phyloP scores from a whole-genome alignment of 768 basidiomycete species.

The Agaricus sinodeliciosus region DNA sequence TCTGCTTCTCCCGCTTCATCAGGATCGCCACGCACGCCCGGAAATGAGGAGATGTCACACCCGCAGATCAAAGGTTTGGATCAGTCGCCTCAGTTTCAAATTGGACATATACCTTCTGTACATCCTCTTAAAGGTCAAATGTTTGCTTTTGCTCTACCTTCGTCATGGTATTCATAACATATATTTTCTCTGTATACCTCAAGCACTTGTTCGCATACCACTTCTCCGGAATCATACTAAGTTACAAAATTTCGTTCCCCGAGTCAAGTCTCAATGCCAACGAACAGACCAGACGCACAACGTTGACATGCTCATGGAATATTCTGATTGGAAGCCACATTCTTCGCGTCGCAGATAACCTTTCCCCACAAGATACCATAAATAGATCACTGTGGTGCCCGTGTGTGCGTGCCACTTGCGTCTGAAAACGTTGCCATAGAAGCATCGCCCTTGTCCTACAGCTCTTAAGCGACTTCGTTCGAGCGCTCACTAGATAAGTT shows the following conservation, averaged over 20 bases:
- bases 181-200: constrained; percentile 1
- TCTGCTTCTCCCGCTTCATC: constrained; percentile 57
- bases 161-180: constrained; percentile 46
- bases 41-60: constrained; percentile 41
- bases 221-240: neutral
- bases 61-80: constrained; percentile 43
- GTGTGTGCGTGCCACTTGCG: too few relatives aligned
- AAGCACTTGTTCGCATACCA: neutral
- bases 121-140: constrained; percentile 53
- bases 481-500: too few relatives aligned
- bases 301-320: constrained; percentile 1
- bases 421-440: neutral
- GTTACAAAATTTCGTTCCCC: neutral
- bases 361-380: neutral
- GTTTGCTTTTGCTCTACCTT: constrained; percentile 57
- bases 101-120: constrained; percentile 23
- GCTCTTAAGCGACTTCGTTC: too few relatives aligned
- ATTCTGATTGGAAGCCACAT: constrained; percentile 11
- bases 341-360: constrained; percentile 3
- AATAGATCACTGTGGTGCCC: too few relatives aligned
- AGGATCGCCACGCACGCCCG: constrained; percentile 54
- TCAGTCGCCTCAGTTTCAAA: constrained; percentile 31
- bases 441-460: neutral
- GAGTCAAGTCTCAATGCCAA: too few relatives aligned
- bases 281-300: too few relatives aligned